Conservation (phyloP, 441 rosid species). For the Euphorbia schlechtendalii region DNA sequence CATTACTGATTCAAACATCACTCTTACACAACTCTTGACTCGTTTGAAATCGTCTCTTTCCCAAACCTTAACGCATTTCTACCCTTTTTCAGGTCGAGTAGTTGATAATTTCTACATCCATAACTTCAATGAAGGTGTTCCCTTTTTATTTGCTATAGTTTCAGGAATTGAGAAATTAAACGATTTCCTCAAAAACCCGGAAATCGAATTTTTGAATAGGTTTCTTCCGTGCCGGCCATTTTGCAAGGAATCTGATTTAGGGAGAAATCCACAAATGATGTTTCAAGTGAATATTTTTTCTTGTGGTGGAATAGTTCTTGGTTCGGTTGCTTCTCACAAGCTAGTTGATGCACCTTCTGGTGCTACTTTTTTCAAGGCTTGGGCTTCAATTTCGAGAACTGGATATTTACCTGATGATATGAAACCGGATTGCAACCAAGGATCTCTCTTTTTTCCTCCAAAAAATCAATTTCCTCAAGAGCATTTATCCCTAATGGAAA, state of each 20-base stretch:
- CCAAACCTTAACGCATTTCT: conserved; percentile 9
- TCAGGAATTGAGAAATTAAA: background rate
- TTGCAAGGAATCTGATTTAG: background rate
- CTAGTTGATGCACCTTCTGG: conserved; percentile 12
- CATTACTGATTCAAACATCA: background rate
- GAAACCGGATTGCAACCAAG: background rate
- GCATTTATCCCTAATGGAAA: conserved; percentile 16
- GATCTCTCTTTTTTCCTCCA: conserved; percentile 14
- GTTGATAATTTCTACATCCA: conserved; percentile 14
- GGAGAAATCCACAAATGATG: background rate
- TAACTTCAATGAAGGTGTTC: conserved; percentile 16
- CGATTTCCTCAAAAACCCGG: conserved; percentile 13
- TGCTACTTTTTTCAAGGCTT: background rate
- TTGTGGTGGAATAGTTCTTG: conserved; percentile 23
- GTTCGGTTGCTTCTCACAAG: conserved; percentile 14
- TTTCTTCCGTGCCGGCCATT: conserved; percentile 18
- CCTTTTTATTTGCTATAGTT: conserved; percentile 14
- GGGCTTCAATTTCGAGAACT: conserved; percentile 6
- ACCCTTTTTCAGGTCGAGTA: conserved; percentile 12
- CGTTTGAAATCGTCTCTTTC: conserved; percentile 14
- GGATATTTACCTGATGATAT: background rate
- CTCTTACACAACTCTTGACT: background rate
- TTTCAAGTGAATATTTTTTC: conserved; percentile 10
- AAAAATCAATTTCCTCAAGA: conserved; percentile 8
- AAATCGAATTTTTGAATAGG: conserved; percentile 13